Evolutionary conservation across 768 basidiomycete species (phyloP), one percentile per base, ranked within the genome.

Genomic region (Tephrocybe rancida): DNA sequence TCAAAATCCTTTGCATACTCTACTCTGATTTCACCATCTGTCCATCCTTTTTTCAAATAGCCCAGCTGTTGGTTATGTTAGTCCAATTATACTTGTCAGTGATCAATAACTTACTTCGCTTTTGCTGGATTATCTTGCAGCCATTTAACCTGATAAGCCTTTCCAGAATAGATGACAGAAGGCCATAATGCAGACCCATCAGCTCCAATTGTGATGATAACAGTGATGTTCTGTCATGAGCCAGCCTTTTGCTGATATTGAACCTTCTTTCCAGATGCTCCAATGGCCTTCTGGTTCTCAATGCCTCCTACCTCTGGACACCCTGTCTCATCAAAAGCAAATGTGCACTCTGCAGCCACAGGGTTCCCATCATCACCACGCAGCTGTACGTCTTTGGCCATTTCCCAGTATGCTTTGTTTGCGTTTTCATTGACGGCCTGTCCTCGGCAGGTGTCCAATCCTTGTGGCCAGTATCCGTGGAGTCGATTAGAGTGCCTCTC

Each of bases 1-100:
- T 51, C 50, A n/a, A 51, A 81, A 19, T 69, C 53, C 56, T 76
- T 64, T 24, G 7, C 35, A 37, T 9, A n/a, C 35, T n/a, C 7
- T 14, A 37, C 5, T 6, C 35, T 5, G 5, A 37, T 8, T 37
- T 8, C 16, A 5, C 35, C 35, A 37, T 37, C 35, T 7, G 35
- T 37, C 35, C 35, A 37, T 18, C 35, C 35, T 9, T 37, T 37
- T 5, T 37, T n/a, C 16, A n/a, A 37, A n/a, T 37, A n/a, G n/a
- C 7, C 9, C 5, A 9, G 35, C 35, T 37, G 16, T 30, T 30
- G 13, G 7, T 7, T 5, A 37, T 37, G 35, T 37, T 5, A 37
- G 35, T n/a, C 16, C 35, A 13, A 37, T 13, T 11, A 5, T 7
- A 37, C 35, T 32, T 37, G 5, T 37, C 35, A 37, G 16, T 37